These are phyloP conservation scores for Suillus clintonianus DNA, from an alignment of 768 basidiomycete genomes.

Conservation along the genomic window DNA sequence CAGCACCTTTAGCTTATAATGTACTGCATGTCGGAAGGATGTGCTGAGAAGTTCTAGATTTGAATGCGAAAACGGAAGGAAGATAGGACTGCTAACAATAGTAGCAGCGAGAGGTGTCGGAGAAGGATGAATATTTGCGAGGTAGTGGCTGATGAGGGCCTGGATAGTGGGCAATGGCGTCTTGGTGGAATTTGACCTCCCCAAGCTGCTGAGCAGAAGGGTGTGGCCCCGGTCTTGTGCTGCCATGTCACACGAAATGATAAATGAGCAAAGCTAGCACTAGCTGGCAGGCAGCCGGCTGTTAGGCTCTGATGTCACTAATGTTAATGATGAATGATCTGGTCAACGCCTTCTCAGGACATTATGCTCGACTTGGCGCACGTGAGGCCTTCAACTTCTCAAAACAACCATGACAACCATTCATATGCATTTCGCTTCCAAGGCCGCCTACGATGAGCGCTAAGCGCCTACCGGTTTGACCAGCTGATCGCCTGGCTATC, in stretches of 20 bases:
- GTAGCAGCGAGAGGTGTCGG: slow-evolving; percentile 36
- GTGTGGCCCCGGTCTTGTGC: slow-evolving; percentile 22
- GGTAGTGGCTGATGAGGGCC: slow-evolving; percentile 28
- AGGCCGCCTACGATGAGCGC: not conserved
- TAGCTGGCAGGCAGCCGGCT: not conserved
- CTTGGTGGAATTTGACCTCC: slow-evolving; percentile 17
- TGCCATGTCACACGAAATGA: slow-evolving; percentile 6
- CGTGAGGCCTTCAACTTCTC: not conserved
- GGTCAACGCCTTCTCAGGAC: not conserved
- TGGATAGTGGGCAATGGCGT: slow-evolving; percentile 24
- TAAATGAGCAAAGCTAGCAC: not conserved
- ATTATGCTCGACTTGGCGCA: not conserved
- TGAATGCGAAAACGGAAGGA: slow-evolving; percentile 29
- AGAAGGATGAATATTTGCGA: slow-evolving; percentile 24
- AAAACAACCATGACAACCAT: not conserved
- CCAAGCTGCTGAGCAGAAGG: slow-evolving; percentile 22
- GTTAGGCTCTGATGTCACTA: too few relatives aligned
- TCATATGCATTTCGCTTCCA: not conserved
- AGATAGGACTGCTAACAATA: slow-evolving; percentile 31
- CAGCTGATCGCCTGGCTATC: not conserved
- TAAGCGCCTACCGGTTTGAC: not conserved
- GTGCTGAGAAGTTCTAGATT: slow-evolving; percentile 28
- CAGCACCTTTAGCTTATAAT: slow-evolving; percentile 25
- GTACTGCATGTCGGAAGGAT: slow-evolving; percentile 34
- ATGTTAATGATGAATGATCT: not conserved